Base-by-base conservation (phyloP, 345 rosid species). In the Eutrema yunnanense region DNA sequence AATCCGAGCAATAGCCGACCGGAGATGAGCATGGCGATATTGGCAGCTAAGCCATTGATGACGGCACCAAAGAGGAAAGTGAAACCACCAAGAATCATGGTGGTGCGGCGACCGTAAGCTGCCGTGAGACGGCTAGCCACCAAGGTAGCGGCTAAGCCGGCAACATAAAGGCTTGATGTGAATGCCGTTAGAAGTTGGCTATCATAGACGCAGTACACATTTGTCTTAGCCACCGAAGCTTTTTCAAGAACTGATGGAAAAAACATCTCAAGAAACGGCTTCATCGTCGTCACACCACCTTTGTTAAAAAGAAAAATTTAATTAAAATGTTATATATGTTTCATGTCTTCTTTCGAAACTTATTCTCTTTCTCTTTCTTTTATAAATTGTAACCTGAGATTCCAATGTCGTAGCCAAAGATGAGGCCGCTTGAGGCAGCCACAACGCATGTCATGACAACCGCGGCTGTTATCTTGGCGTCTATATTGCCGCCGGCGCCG, bases 221-320 rank as follows among this genome's bases (percentile, higher is more conserved):
- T 87, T 34, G 85, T 79, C 43, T 84, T 82, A 53, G 86, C 84
- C 76, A 69, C 81, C 2, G 86, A 72, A 11, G 82, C 72, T 73
- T 87, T 88, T 70, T 33, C 69, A 37, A 88, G 49, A 42, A 88
- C 79, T 1, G 86, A 64, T 53, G 98, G 98, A 76, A 93, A 93
- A 75, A 90, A 88, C 49, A 90, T 86, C 34, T 73, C 55, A 41
- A 93, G 87, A 81, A 93, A 93, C 22, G 98, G 89, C 46, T 12
- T 77, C 97, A 93, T 93, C 5, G 96, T 90, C 6, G 94, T 93
- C 16, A 90, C 98, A 34, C 97, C 96, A 3, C 97, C 93, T 92
- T 63, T 46, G 19, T 9, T 16, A 34, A 43, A 32, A 75, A 6
- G 0, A 6, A 26, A 54, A 43, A 5, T 34, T 38, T 38, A 48